Evolutionary conservation across 2,329 filamentous ascomycete species (phyloP), one percentile per base, ranked within the genome.

Genomic region (Fonsecaea erecta): DNA sequence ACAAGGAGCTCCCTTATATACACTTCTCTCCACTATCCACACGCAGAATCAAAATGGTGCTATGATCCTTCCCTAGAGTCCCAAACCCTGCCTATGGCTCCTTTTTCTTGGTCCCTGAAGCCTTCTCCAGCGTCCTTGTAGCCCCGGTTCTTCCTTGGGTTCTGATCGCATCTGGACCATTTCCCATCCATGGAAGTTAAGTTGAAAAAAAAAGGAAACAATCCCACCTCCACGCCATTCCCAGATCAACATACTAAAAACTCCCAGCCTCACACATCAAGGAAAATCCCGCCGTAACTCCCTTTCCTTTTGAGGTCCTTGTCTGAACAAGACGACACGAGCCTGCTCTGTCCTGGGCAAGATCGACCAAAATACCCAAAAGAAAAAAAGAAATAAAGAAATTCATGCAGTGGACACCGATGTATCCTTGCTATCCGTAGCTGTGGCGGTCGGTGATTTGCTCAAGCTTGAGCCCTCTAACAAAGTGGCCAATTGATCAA

Each of bases 401-500:
- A 40, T 11, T 58, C 53, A 58, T 52, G 21, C 46, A 21, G 52
- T 48, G 3, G 53, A 37, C 21, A 18, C 48, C 14, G 40, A 8
- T 11, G 46, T 46, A 52, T 58, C 61, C 54, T 63, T 53, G 43
- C 51, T 30, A 26, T 4, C 26, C 28, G n/a, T 34, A 18, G 21
- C 43, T 55, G 24, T 52, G n/a, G 54, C 48, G n/a, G 54, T 62
- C 9, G 60, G 46, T 24, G 60, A 43, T 35, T 65, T 52, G n/a
- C 62, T 60, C 53, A 69, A 54, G 8, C 43, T 67, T 9, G 65
- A 52, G 40, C 43, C 62, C 21, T 62, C 66, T 59, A 70, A n/a
- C 43, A 70, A 51, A 6, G 61, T 53, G 2, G 66, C 55, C 58
- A 70, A 55, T 35, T 67, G 58, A 16, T 67, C 64, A 30, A 70